phyloP scores from a whole-genome alignment of 1,284 basidiomycete species.

The Tylopilus orsonianus region DNA sequence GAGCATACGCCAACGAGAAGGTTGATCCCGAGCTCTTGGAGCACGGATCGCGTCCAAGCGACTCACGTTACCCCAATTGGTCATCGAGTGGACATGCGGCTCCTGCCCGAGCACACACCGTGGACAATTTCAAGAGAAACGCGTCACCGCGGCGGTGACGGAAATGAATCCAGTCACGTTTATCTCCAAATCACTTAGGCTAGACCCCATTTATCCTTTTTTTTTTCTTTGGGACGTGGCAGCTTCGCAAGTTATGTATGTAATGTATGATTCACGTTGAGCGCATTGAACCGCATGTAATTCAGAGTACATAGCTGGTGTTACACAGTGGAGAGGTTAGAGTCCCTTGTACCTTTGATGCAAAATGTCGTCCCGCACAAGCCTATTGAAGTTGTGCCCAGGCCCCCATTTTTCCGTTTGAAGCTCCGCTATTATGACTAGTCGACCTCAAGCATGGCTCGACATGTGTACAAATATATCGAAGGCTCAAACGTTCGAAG shows the following conservation, averaged over 20 bases:
- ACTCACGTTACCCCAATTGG: conserved; percentile 34
- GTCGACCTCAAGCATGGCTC: conserved; percentile 3
- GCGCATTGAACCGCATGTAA: conserved; percentile 18
- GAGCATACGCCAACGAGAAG: conserved; percentile 27
- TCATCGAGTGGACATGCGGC: conserved; percentile 28
- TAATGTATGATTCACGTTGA: conserved; percentile 14
- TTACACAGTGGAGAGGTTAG: neutral
- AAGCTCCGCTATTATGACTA: conserved; percentile 14
- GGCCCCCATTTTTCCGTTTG: conserved; percentile 3
- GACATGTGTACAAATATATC: conserved; percentile 16
- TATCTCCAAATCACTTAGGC: conserved; percentile 3
- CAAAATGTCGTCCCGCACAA: too few relatives aligned
- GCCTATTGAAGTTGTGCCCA: neutral
- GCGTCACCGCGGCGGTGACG: conserved; percentile 49
- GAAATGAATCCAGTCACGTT: conserved; percentile 9
- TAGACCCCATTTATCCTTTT: conserved; percentile 10
- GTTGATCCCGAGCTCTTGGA: conserved; percentile 27
- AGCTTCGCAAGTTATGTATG: conserved; percentile 8
- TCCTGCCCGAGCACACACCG: conserved; percentile 37
- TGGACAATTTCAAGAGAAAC: conserved; percentile 41
- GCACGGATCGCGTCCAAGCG: conserved; percentile 18
- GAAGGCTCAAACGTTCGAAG: conserved; percentile 8
- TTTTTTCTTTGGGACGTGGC: conserved; percentile 3
- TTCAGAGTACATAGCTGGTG: conserved; percentile 5
- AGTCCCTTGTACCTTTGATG: too few relatives aligned